phyloP scores from a whole-genome alignment of 768 basidiomycete species.

The Boletus eberwhitei region DNA sequence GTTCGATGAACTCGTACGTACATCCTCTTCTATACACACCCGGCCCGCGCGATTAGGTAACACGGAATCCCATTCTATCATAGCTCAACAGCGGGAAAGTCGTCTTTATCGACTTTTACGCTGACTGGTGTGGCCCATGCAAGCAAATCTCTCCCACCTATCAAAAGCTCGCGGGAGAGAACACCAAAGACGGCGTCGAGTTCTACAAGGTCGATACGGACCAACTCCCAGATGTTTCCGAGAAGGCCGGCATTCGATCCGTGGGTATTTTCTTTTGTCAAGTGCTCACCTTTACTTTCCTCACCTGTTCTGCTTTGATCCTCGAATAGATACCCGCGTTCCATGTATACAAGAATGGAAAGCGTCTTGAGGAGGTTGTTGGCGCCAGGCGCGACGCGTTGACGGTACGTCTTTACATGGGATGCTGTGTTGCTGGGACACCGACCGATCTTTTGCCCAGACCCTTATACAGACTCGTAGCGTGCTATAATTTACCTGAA shows the following conservation, averaged over 20 bases:
- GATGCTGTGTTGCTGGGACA: not conserved
- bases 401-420: not conserved
- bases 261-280: constrained; percentile 34
- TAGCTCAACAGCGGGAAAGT: constrained; percentile 5
- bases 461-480: not conserved
- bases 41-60: not conserved
- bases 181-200: constrained; percentile 30
- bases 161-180: not conserved
- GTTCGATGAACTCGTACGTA: constrained; percentile 7
- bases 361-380: not conserved
- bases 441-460: not conserved
- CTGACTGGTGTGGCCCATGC: constrained; percentile 22
- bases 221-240: constrained; percentile 41
- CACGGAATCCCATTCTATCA: not conserved
- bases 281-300: not conserved
- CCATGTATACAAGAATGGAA: not conserved
- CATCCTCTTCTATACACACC: not conserved
- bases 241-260: constrained; percentile 51
- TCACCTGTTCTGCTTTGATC: no score
- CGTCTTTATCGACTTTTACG: constrained; percentile 22
- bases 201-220: constrained; percentile 81
- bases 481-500: not conserved
- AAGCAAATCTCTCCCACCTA: constrained; percentile 14
- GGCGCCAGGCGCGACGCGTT: not conserved
- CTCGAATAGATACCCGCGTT: constrained; percentile 21